These are phyloP conservation scores for Serendipita sp. DNA, from an alignment of 768 basidiomycete species.

Conservation along the genomic window DNA sequence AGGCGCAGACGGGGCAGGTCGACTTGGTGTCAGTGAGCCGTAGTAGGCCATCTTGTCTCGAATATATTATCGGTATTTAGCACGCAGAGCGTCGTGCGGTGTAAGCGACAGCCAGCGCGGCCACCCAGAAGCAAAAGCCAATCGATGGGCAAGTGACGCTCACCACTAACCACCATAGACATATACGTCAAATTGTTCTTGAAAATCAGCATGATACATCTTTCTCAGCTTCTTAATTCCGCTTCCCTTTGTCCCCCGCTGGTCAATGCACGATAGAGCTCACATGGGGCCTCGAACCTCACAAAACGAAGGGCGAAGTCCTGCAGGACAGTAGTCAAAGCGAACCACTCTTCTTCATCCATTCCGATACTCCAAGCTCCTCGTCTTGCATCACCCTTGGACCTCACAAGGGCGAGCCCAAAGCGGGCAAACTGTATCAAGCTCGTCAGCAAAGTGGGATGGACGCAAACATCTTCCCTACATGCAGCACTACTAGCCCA, in stretches of 20 bases:
- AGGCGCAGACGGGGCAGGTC: constrained; percentile 64
- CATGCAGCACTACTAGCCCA: not conserved
- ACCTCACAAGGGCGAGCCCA: not conserved
- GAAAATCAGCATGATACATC: not conserved
- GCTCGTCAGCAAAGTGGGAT: not conserved
- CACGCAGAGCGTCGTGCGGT: not conserved
- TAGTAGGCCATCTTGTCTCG: not conserved
- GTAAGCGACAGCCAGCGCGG: not conserved
- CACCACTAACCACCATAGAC: not conserved
- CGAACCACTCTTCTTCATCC: constrained; percentile 5
- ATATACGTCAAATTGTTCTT: not conserved
- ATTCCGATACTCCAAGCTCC: not conserved
- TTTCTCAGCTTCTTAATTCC: not conserved
- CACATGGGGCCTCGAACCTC: not conserved
- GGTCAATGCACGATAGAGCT: not conserved
- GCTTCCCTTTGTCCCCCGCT: not conserved
- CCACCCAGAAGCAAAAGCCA: not conserved
- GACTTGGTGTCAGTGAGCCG: constrained; percentile 50
- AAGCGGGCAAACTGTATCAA: not conserved
- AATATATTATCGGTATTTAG: not conserved
- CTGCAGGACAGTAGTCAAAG: not conserved
- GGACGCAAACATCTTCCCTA: not conserved
- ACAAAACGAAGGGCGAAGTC: not conserved
- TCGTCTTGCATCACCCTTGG: not conserved
- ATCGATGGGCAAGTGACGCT: not conserved